Evolutionary conservation across 2,329 filamentous ascomycete genomes (phyloP).

Genomic region (Penicillium sp.): DNA sequence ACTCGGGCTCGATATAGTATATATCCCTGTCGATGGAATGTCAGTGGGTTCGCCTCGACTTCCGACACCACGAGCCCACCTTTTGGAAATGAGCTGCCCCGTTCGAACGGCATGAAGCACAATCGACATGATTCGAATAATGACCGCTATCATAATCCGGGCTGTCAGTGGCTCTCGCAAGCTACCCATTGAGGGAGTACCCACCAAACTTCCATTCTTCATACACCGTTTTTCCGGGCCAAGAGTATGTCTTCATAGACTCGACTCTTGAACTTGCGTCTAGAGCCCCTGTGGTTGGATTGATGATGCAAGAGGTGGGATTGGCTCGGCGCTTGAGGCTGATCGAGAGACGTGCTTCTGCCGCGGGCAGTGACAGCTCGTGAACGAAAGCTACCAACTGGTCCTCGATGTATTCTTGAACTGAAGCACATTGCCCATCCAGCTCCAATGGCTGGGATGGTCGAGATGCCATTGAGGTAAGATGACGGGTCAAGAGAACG

Average conservation of each 20-base stretch:
- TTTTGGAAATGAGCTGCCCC: constrained; percentile 57
- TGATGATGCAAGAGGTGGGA: constrained; percentile 28
- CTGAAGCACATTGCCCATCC: constrained; percentile 14
- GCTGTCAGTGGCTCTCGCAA: no score
- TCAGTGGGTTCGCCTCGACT: background rate
- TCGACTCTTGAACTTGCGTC: constrained; percentile 24
- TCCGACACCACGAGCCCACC: constrained; percentile 40
- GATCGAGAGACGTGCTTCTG: constrained; percentile 32
- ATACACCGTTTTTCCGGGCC: constrained; percentile 56
- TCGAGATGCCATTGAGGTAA: constrained; percentile 2
- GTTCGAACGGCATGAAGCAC: constrained; percentile 55
- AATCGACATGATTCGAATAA: constrained; percentile 58
- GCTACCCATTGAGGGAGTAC: background rate
- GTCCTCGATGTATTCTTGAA: constrained; percentile 33
- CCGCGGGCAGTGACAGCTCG: constrained; percentile 24
- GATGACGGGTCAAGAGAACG: background rate
- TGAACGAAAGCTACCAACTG: constrained; percentile 28
- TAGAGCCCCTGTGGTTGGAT: constrained; percentile 30
- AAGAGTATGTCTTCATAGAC: constrained; percentile 44
- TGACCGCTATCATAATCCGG: constrained; percentile 45
- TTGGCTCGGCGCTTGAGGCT: constrained; percentile 31
- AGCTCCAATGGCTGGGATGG: background rate
- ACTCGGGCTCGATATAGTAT: constrained; percentile 62
- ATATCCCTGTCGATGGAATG: constrained; percentile 54
- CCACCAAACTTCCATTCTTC: constrained; percentile 59